phyloP scores from a whole-genome alignment of 164 flowering plant species.

The Magnolia officinalis region DNA sequence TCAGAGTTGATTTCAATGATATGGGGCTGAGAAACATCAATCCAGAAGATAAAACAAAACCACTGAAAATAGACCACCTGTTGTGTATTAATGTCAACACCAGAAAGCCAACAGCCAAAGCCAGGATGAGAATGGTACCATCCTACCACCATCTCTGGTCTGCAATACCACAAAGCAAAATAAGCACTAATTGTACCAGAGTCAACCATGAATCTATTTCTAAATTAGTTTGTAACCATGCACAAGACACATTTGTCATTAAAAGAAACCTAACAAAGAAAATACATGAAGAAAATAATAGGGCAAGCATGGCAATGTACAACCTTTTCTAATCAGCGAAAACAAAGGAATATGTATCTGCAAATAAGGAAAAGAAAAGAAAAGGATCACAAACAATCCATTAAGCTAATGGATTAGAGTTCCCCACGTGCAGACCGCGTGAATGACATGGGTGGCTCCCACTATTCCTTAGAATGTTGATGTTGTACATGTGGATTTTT shows the following conservation, averaged over 20 bases:
- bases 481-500: too few species aligned
- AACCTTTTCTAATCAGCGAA: too few species aligned
- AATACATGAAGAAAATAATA: not conserved
- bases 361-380: too few species aligned
- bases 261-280: not conserved
- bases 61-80: conserved; percentile 44
- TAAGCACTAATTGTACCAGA: not conserved
- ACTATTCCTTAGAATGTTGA: too few species aligned
- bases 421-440: too few species aligned
- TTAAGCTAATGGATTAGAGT: too few species aligned
- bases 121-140: conserved; percentile 99
- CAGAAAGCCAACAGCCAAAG: conserved; percentile 99
- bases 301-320: not conserved
- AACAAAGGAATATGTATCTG: too few species aligned
- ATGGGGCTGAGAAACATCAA: not conserved
- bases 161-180: conserved; percentile 26
- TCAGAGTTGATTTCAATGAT: not conserved
- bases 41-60: not conserved
- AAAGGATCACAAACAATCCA: too few species aligned
- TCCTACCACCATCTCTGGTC: conserved; percentile 99
- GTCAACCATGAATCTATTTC: too few species aligned
- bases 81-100: conserved; percentile 95
- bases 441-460: too few species aligned
- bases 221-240: not conserved
- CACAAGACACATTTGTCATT: not conserved